Evolutionary conservation across 1,284 basidiomycete species (phyloP).

Genomic region (Peniophora sp.): DNA sequence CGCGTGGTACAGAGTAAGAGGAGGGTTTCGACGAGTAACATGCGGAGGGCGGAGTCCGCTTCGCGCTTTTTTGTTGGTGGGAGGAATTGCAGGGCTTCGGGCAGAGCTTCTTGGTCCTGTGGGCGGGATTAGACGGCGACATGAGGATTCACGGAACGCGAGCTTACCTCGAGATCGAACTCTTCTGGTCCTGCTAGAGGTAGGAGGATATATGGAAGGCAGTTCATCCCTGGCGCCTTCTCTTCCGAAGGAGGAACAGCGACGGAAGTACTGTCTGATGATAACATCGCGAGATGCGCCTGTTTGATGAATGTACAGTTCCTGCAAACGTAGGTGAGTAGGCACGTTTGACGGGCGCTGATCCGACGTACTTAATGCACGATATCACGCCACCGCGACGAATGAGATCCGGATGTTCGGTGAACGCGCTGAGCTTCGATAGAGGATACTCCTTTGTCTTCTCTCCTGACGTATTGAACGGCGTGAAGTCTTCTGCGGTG

Average conservation of each 20-base stretch:
- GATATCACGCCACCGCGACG: constrained; percentile 81
- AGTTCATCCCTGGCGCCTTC: constrained; percentile 72
- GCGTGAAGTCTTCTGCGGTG: constrained; percentile 42
- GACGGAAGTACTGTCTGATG: constrained; percentile 43
- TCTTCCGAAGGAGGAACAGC: constrained; percentile 46
- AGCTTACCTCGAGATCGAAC: constrained; percentile 74
- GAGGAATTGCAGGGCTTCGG: constrained; percentile 81
- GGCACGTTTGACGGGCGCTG: constrained; percentile 3
- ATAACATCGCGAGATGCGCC: constrained; percentile 64
- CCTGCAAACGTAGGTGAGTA: constrained; percentile 28
- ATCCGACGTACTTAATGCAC: constrained; percentile 68
- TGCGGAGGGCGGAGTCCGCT: constrained; percentile 68
- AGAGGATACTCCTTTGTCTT: constrained; percentile 66
- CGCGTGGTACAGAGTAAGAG: constrained; percentile 85
- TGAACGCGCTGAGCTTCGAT: constrained; percentile 77
- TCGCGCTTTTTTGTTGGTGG: constrained; percentile 83
- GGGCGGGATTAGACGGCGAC: constrained; percentile 7
- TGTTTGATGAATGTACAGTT: constrained; percentile 70
- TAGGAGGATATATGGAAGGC: constrained; percentile 77
- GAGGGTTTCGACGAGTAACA: constrained; percentile 86
- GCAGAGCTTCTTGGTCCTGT: constrained; percentile 87
- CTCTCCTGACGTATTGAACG: constrained; percentile 28
- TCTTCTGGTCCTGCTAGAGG: constrained; percentile 95
- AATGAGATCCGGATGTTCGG: constrained; percentile 81
- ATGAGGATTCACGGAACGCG: background rate